Conservation (phyloP, 192 early-diverging fungal genomes). For the Entophlyctis helioformis region DNA sequence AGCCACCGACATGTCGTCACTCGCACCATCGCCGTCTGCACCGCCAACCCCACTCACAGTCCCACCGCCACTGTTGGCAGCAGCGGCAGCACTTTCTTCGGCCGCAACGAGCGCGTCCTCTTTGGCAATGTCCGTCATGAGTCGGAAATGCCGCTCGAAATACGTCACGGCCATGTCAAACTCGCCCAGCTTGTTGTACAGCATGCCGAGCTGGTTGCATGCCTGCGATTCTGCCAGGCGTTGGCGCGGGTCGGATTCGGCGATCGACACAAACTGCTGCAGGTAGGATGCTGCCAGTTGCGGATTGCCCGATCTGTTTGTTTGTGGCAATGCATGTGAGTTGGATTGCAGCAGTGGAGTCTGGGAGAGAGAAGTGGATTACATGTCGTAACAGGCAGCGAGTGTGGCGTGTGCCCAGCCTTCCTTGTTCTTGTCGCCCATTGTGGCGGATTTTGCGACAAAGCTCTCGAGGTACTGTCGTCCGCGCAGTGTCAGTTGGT, state of each 20-base stretch:
- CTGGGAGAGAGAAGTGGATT: background rate
- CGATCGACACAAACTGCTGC: constrained; percentile 18
- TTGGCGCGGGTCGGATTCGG: constrained; percentile 18
- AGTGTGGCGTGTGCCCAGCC: constrained; percentile 27
- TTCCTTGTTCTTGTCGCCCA: constrained; percentile 17
- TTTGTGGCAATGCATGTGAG: background rate
- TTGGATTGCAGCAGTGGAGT: background rate
- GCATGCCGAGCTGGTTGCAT: constrained; percentile 32
- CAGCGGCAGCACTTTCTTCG: background rate
- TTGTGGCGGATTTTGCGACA: constrained; percentile 12
- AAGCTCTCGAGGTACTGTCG: constrained; percentile 24
- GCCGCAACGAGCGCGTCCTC: background rate
- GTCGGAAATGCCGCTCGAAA: constrained; percentile 30
- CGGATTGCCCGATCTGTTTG: constrained; percentile 24
- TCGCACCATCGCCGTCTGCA: background rate
- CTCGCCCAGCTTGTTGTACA: constrained; percentile 28
- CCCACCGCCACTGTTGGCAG: background rate
- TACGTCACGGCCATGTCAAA: constrained; percentile 21
- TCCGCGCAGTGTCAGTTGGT: too few species aligned
- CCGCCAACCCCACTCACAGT: too few species aligned
- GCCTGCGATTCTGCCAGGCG: constrained; percentile 21
- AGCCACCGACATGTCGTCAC: background rate
- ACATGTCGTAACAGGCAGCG: constrained; percentile 27
- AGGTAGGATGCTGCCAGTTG: constrained; percentile 15
- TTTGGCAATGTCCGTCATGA: constrained; percentile 12